Base-by-base conservation (phyloP, 2,329 filamentous ascomycete genomes). In the Cladophialophora chaetospira region DNA sequence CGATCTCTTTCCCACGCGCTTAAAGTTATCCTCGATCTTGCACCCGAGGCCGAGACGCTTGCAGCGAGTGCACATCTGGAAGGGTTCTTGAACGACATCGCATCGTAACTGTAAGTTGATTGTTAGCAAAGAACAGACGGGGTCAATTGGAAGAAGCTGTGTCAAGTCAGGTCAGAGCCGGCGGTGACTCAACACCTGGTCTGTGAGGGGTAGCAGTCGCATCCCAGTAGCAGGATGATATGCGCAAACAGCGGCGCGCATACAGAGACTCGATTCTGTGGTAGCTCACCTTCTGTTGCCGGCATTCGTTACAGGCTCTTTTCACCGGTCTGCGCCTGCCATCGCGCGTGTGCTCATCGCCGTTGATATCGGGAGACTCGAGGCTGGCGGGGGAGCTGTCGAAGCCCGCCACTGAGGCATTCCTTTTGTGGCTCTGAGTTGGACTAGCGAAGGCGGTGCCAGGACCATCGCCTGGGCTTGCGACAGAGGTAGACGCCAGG, bases 11-110 rank as follows among this genome's bases (percentile, higher is more conserved):
- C 84, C 85, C 29, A 87, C 75, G 59, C 85, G 80, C 73, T 86
- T 87, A 75, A 88, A 88, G 71, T 85, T 85, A 60, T 83, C 81
- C 66, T 87, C 84, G 69, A 88, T 86, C 66, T 84, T 83, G 72
- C 85, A 88, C 53, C 79, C 77, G 35, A 87, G 80, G 58, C 79
- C 80, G 55, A 87, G 78, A 63, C 85, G 85, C 60, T 78, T 75
- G 71, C 85, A 88, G 59, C 85, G 79, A 33, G 78, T 79, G 71
- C 85, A 88, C 49, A 79, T 76, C 58, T 77, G 76, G 72, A 84
- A 87, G 9, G 84, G 84, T 43, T 86, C 82, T 67, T 85, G 82
- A 55, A 82, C 73, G 60, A 87, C 85, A 73, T 88, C 84, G 73
- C 85, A 88, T 67, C 83, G 82, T 58, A 88, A 77, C 85, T 88